phyloP scores from a whole-genome alignment of 371 early-diverging fungal genomes.

The Batkoa obscura region DNA sequence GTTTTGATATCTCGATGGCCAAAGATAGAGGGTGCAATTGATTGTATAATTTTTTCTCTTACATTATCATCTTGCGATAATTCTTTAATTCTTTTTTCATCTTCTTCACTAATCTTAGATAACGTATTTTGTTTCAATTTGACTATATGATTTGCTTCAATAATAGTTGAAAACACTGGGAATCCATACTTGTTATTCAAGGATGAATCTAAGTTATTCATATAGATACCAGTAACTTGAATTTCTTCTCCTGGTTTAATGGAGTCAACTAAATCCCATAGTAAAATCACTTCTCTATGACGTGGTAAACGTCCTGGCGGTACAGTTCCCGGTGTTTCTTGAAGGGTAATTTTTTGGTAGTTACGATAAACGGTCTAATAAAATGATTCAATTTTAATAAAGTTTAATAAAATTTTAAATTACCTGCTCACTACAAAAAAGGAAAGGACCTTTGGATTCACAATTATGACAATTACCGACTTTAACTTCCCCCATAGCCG shows the following conservation, averaged over 20 bases:
- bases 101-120: constrained; percentile 72
- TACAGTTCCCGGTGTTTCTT: constrained; percentile 96
- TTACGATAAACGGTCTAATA: constrained; percentile 91
- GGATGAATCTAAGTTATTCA: constrained; percentile 83
- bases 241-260: constrained; percentile 98
- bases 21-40: constrained; percentile 97
- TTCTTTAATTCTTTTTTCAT: constrained; percentile 48
- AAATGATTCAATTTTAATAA: neutral
- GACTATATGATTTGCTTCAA: constrained; percentile 85
- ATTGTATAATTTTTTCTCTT: constrained; percentile 49
- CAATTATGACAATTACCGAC: constrained; percentile 85
- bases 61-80: neutral
- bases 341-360: constrained; percentile 94
- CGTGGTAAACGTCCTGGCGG: constrained; percentile 96
- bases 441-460: constrained; percentile 86
- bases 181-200: constrained; percentile 91
- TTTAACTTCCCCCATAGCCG: constrained; percentile 53
- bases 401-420: neutral
- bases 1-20: constrained; percentile 98
- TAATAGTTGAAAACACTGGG: constrained; percentile 92
- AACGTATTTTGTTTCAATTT: constrained; percentile 66
- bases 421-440: constrained; percentile 68
- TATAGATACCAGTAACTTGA: constrained; percentile 94
- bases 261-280: constrained; percentile 95
- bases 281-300: constrained; percentile 83